These are phyloP conservation scores for Rhinocladiella similis DNA, from an alignment of 2,329 filamentous ascomycete genomes.

Conservation along the genomic window DNA sequence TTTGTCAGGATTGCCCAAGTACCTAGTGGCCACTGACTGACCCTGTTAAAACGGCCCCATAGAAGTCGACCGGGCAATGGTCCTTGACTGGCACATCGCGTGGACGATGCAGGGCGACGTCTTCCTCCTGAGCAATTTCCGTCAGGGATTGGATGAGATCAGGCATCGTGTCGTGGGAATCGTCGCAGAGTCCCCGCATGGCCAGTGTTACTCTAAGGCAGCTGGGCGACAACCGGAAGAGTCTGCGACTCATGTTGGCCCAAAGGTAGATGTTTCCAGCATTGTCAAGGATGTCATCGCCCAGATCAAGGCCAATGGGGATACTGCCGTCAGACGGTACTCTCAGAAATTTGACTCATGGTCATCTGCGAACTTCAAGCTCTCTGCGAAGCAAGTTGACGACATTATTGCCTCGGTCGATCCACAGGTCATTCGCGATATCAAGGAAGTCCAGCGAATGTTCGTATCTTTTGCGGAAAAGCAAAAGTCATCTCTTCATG, in stretches of 20 bases:
- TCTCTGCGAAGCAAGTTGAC: constrained; percentile 47
- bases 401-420: constrained; percentile 45
- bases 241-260: not conserved
- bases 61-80: no score
- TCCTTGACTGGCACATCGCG: no score
- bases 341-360: constrained; percentile 57
- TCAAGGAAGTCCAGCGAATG: constrained; percentile 54
- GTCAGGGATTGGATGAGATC: no score
- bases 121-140: no score
- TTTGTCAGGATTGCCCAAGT: no score
- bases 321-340: constrained; percentile 50
- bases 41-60: no score
- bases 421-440: constrained; percentile 53
- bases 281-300: constrained; percentile 53
- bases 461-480: constrained; percentile 51
- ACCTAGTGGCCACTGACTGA: no score
- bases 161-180: no score
- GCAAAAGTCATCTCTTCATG: constrained; percentile 45
- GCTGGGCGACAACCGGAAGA: not conserved
- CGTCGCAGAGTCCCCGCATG: no score
- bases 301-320: constrained; percentile 48
- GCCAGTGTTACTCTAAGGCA: not conserved
- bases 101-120: no score
- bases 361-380: constrained; percentile 50
- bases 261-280: not conserved